Base-by-base conservation (phyloP, 1,139 yeast genomes). In the Taphrina populina region DNA sequence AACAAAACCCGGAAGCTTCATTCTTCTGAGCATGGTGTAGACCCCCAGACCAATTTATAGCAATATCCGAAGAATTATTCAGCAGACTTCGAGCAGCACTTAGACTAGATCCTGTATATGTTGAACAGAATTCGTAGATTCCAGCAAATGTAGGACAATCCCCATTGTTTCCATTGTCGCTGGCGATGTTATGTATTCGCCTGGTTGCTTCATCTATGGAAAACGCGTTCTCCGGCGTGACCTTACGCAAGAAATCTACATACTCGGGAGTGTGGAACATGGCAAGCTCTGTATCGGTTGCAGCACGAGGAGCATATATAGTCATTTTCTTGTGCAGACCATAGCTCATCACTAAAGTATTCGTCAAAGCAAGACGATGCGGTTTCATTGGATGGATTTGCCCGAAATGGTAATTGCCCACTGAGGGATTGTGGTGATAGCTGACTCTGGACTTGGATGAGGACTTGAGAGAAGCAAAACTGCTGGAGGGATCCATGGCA, bases 71-170 rank as follows among this genome's bases (percentile, higher is more conserved):
- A 71, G 87, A 88, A 4, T 90, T 88, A 60, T 83, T 78, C 36
- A 85, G 81, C 60, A 92, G 76, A 68, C 90, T 85, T 20, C 95
- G 78, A 13, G 95, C 81, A 1, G 97, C 98, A 70, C 92, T 97
- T 66, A 92, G 72, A 1, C 95, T 84, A 1, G 95, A 95, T 23
- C 97, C 97, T 1, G 96, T 84, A 62, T 90, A 88, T 13, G 88
- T 81, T 8, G 87, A 74, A 59, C 90, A 83, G 68, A 88, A 90
- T 63, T 88, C 95, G 69, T 84, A 92, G 67, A 92, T 77, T 4
- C 97, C 97, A 65, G 90, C 97, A 69, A 92, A 92, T 26, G 92
- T 92, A 1, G 98, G 98, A 70, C 98, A 92, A 69, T 92, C 98
- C 3, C 54, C 54, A 13, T 49, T 49, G 39, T 49, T 49, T 17